Conservation (phyloP, 768 basidiomycete genomes). For the Boletus sp. region DNA sequence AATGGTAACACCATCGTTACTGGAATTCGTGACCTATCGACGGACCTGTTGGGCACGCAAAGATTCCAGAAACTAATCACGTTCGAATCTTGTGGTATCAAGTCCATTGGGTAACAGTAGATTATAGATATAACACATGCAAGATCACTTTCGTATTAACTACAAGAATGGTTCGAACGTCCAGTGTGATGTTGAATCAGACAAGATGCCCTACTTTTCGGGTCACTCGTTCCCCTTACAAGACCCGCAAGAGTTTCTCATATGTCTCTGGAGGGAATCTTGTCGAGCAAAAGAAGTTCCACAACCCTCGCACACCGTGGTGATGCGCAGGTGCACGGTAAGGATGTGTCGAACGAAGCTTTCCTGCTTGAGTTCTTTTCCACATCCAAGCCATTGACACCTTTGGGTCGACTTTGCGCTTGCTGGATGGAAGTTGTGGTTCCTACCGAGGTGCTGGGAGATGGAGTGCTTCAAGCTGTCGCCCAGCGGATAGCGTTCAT, state of each 20-base stretch:
- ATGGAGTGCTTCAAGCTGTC: slow-evolving; percentile 15
- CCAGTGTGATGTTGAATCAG: neutral
- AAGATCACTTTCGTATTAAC: neutral
- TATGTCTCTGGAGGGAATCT: slow-evolving; percentile 27
- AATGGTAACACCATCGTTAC: neutral
- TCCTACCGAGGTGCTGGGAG: slow-evolving; percentile 5
- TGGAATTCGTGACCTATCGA: neutral
- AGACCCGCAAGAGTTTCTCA: slow-evolving; percentile 17
- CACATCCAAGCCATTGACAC: slow-evolving; percentile 23
- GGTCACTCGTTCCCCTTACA: neutral
- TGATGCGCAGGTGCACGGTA: slow-evolving; percentile 19
- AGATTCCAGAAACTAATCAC: neutral
- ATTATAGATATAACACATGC: neutral
- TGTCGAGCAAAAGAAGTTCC: slow-evolving; percentile 25
- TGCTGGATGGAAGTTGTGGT: slow-evolving; percentile 5
- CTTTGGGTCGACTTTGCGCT: slow-evolving; percentile 1
- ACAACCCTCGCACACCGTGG: slow-evolving; percentile 13
- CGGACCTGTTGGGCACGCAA: neutral
- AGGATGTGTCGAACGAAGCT: slow-evolving; percentile 26
- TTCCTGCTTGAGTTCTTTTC: slow-evolving; percentile 24
- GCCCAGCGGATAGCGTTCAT: neutral
- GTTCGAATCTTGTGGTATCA: neutral
- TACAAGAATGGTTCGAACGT: neutral
- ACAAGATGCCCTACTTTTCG: neutral
- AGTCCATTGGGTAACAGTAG: neutral